phyloP scores from a whole-genome alignment of 371 early-diverging fungal species.

The Capillidium rhysosporum region DNA sequence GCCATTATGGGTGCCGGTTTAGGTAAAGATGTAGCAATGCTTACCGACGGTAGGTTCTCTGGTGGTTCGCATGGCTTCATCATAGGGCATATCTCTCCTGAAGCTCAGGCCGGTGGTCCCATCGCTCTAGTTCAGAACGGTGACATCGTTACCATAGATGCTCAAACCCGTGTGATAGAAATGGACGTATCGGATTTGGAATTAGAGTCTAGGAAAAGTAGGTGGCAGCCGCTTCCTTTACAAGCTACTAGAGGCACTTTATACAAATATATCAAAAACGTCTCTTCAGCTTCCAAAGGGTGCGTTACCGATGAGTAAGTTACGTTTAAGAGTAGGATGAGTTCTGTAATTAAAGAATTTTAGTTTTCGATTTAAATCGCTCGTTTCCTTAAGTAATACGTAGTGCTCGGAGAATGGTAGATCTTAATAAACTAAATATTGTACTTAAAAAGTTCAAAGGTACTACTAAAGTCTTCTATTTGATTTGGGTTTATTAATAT shows the following conservation, averaged over 20 bases:
- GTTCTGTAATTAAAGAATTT: too few relatives aligned
- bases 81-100: constrained; percentile 92
- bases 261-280: constrained; percentile 73
- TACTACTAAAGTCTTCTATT: too few relatives aligned
- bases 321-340: too few relatives aligned
- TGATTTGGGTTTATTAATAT: too few relatives aligned
- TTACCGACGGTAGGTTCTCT: constrained; percentile 95
- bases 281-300: constrained; percentile 61
- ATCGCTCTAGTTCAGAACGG: constrained; percentile 77
- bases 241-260: constrained; percentile 78
- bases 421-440: too few relatives aligned
- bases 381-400: too few relatives aligned
- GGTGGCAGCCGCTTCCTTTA: constrained; percentile 57
- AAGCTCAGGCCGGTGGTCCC: constrained; percentile 92
- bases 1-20: constrained; percentile 97
- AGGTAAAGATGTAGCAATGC: constrained; percentile 84
- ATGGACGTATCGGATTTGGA: constrained; percentile 58
- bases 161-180: constrained; percentile 45
- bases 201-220: constrained; percentile 34
- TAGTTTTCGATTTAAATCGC: too few relatives aligned
- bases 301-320: constrained; percentile 70
- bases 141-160: constrained; percentile 73
- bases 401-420: too few relatives aligned
- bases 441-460: too few relatives aligned
- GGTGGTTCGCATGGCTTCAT: constrained; percentile 95